Conservation (phyloP, 2,329 filamentous ascomycete species). For the Colletotrichum tropicicola region DNA sequence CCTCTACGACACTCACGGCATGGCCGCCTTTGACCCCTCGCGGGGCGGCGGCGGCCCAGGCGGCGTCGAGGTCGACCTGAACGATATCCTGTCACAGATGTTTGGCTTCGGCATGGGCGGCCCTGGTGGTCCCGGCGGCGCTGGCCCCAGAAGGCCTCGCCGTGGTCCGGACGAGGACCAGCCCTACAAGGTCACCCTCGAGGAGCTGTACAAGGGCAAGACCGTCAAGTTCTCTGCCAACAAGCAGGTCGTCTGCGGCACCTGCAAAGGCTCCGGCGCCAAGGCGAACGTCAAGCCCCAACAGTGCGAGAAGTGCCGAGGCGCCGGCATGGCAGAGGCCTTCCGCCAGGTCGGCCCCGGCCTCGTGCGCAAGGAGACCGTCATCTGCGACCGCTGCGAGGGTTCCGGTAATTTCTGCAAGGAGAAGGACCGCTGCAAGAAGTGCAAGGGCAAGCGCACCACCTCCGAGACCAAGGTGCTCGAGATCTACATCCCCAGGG, state of each 20-base stretch:
- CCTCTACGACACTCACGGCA: constrained; percentile 92
- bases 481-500: constrained; percentile 94
- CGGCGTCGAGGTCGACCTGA: constrained; percentile 81
- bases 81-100: constrained; percentile 94
- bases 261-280: constrained; percentile 89
- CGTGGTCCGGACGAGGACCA: constrained; percentile 88
- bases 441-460: constrained; percentile 94
- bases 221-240: constrained; percentile 96
- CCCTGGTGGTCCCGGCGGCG: constrained; percentile 55
- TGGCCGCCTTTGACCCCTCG: constrained; percentile 90
- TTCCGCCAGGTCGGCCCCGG: constrained; percentile 88
- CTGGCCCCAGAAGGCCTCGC: constrained; percentile 67
- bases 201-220: constrained; percentile 98
- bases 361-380: constrained; percentile 81
- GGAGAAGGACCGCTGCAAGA: constrained; percentile 98
- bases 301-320: constrained; percentile 85
- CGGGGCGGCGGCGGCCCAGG: constrained; percentile 67
- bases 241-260: constrained; percentile 88
- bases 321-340: constrained; percentile 79
- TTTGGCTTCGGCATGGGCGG: constrained; percentile 76
- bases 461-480: constrained; percentile 91
- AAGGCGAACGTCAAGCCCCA: constrained; percentile 91
- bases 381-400: constrained; percentile 83
- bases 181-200: constrained; percentile 88
- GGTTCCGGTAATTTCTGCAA: constrained; percentile 89